Evolutionary conservation across 371 early-diverging fungal genomes (phyloP), one percentile per base, ranked within the genome.

Genomic region (Encephalitozoon romaleae): DNA sequence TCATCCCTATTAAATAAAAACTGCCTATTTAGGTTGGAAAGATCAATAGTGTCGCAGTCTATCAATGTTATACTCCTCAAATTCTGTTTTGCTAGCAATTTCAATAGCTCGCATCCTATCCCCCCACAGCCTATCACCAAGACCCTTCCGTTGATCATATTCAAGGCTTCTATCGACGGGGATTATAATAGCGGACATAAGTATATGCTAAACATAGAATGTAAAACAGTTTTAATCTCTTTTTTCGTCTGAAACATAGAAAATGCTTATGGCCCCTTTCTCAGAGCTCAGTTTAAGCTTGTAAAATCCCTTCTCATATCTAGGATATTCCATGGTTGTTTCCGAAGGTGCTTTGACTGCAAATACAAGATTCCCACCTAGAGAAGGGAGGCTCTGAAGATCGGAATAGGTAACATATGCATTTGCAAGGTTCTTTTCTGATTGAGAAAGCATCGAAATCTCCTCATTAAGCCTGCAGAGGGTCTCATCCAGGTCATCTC

Each of bases 21-120:
- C 86, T 99, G 98, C 28, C 99, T 87, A 84, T 98, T 96, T 70
- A 99, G 86, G 84, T 99, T 99, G 39, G 94, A 92, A 54, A 95
- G 86, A 74, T 98, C 98, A 67, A 99, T 95, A 0, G 93, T 94
- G 85, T 99, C 99, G 67, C 94, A 84, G 86, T 98, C 97, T 59
- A 97, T 89, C 88, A 91, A 70, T 15, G 41, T 59, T 18, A 84
- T 54, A 9, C 69, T 54, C 15, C 47, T 53, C 12, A 38, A 11
- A 18, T 66, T 65, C 9, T 30, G 6, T 25, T 51, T 6, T 8
- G 55, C 38, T 9, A 84, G 70, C 52, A 81, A 89, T 84, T 99
- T 96, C 18, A 95, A 87, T 41, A 99, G 83, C 84, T 99, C 99
- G 82, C 97, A 96, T 34, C 98, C 99, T 68, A 98, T 93, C 6